Evolutionary conservation across 1,139 yeast species (phyloP).

Genomic region (Blastobotrys petasosporus): DNA sequence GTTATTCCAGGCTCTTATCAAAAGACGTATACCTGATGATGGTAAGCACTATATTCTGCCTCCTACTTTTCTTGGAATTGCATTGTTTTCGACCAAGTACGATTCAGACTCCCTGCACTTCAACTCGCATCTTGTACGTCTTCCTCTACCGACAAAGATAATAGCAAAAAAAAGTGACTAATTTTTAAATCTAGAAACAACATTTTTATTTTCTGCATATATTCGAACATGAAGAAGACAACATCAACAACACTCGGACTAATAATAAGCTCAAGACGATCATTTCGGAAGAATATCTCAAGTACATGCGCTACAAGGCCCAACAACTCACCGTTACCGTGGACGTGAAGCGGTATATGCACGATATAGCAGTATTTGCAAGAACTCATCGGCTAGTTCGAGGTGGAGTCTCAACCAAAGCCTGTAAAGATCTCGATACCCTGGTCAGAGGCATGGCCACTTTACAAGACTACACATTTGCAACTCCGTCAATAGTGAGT

Average conservation of each 20-base stretch:
- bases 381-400: conserved; percentile 48
- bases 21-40: conserved; percentile 7
- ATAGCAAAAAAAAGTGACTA: background rate
- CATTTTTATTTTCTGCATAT: conserved; percentile 8
- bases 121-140: conserved; percentile 9
- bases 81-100: conserved; percentile 7
- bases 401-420: conserved; percentile 45
- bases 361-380: conserved; percentile 46
- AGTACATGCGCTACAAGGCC: conserved; percentile 1
- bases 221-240: conserved; percentile 2
- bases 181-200: conserved; percentile 5
- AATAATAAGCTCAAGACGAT: background rate
- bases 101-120: background rate
- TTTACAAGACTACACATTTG: conserved; percentile 38
- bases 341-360: conserved; percentile 48
- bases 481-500: conserved; percentile 47
- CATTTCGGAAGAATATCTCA: conserved; percentile 7
- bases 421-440: conserved; percentile 39
- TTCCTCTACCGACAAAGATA: background rate
- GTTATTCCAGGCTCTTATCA: conserved; percentile 6
- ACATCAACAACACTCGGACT: background rate
- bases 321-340: conserved; percentile 36
- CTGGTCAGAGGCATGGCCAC: conserved; percentile 40
- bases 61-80: conserved; percentile 13
- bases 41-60: conserved; percentile 12